Evolutionary conservation across 1,284 basidiomycete genomes (phyloP).

Genomic region (Boletus albobrunnescens): DNA sequence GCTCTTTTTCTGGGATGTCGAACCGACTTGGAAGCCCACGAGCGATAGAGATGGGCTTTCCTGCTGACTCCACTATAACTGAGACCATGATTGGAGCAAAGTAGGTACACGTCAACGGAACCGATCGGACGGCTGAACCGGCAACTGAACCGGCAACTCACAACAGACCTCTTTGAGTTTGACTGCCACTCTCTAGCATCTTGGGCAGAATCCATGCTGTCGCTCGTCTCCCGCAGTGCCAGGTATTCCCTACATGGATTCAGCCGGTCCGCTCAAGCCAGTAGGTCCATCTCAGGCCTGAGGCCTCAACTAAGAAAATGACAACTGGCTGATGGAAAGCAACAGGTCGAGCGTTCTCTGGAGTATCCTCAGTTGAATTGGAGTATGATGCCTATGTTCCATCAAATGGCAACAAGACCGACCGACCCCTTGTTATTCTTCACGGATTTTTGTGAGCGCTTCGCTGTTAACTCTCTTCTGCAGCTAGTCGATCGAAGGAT

Average conservation of each 20-base stretch:
- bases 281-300: conserved; percentile 8
- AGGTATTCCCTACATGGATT: not conserved
- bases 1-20: conserved; percentile 46
- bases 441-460: conserved; percentile 61
- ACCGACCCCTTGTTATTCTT: conserved; percentile 55
- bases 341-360: conserved; percentile 25
- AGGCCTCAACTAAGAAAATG: no score
- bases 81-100: conserved; percentile 47
- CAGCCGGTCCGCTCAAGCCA: not conserved
- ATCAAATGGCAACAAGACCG: conserved; percentile 37
- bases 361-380: conserved; percentile 37
- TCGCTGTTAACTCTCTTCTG: not conserved
- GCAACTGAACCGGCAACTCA: not conserved
- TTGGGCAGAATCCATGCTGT: conserved; percentile 9
- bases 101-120: not conserved
- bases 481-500: not conserved
- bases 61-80: conserved; percentile 50
- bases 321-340: conserved; percentile 11
- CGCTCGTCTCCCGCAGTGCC: not conserved
- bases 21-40: conserved; percentile 54
- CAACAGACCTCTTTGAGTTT: no score
- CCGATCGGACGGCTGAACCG: not conserved
- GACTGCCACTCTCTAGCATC: not conserved
- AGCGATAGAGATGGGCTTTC: conserved; percentile 44
- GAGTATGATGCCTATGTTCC: conserved; percentile 44